Evolutionary conservation across 441 rosid genomes (phyloP).

Genomic region (Mallotus japonicus): DNA sequence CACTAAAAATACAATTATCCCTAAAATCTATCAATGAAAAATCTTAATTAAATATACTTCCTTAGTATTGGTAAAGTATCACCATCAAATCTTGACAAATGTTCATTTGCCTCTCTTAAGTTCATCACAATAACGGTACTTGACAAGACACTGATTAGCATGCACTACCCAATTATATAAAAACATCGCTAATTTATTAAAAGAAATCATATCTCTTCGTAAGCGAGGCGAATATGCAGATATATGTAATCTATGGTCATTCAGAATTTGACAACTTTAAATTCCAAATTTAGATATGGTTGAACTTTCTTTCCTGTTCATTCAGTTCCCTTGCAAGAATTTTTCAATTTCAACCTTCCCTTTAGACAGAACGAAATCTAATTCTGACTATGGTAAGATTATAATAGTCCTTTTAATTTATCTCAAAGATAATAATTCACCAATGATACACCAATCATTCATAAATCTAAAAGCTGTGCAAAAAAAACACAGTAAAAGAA

Average conservation of each 20-base stretch:
- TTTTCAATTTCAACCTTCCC: not conserved
- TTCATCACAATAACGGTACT: not conserved
- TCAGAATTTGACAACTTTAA: not conserved
- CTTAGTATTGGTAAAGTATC: not conserved
- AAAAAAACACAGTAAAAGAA: not conserved
- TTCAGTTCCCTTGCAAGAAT: not conserved
- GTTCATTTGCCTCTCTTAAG: not conserved
- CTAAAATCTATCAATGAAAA: too few relatives aligned
- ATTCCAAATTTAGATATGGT: not conserved
- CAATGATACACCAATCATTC: too few relatives aligned
- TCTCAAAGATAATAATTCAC: too few relatives aligned
- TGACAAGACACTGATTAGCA: conserved; percentile 17
- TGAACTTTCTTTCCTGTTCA: not conserved
- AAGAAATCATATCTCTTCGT: not conserved
- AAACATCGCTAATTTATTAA: not conserved
- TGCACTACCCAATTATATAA: conserved; percentile 10
- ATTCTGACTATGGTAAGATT: too few relatives aligned
- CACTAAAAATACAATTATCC: too few relatives aligned
- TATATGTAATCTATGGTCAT: not conserved
- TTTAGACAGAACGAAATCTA: not conserved
- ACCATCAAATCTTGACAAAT: not conserved
- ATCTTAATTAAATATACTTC: too few relatives aligned
- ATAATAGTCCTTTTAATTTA: too few relatives aligned
- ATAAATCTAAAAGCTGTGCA: not conserved
- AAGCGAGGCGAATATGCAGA: too few relatives aligned